Evolutionary conservation across 768 basidiomycete species (phyloP), one percentile per base, ranked within the genome.

Genomic region (Phlebiopsis flavidoalba): DNA sequence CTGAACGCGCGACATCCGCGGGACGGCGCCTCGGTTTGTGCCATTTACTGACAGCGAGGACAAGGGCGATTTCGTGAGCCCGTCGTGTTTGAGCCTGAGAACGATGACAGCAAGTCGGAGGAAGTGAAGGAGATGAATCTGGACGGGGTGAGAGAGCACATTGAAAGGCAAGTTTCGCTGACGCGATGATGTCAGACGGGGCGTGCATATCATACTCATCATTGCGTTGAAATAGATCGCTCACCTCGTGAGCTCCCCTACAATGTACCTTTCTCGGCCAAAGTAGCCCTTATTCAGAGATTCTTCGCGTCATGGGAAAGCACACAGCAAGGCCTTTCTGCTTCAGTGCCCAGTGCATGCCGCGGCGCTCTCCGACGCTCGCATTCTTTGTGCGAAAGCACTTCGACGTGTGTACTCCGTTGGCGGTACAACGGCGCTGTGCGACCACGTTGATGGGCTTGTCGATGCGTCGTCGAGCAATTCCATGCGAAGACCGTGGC

Each of bases 181-280:
- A n/a, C n/a, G n/a, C n/a, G n/a, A n/a, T n/a, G n/a, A n/a, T n/a
- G n/a, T n/a, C n/a, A n/a, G n/a, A n/a, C n/a, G n/a, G n/a, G n/a
- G n/a, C n/a, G n/a, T n/a, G n/a, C n/a, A n/a, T n/a, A n/a, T n/a
- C n/a, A n/a, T n/a, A n/a, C n/a, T n/a, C n/a, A n/a, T n/a, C 3
- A 36, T 31, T 5, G 11, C 60, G 19, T 19, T 15, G 2, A 45
- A 19, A 15, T 58, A 90, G 89, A 14, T 81, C 87, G 1, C 77
- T 85, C 3, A 84, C 87, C 0, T n/a, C 81, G 88, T 2, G 87
- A 89, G 65, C 76, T 89, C 0, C 87, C 87, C 0, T 83, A 80
- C 10, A 79, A 79, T 59, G 86, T 82, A 60, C 86, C 87, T 0
- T 88, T 83, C 60, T 72, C 81, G 0, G 84, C 88, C 0, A 83